Evolutionary conservation across 2,329 filamentous ascomycete genomes (phyloP).

Genomic region (Alternaria sp.): DNA sequence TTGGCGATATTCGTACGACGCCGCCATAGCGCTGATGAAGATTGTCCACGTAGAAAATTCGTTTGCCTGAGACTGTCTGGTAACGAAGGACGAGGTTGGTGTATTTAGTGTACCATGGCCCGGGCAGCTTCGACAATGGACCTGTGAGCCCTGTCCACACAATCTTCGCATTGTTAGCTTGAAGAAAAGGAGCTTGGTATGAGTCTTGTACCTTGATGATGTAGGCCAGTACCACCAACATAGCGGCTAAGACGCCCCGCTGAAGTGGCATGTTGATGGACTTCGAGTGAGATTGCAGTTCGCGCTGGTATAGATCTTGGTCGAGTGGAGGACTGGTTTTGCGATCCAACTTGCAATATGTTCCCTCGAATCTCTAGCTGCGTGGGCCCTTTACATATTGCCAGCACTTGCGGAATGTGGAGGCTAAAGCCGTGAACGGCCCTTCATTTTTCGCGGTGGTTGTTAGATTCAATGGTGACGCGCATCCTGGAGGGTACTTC

Average conservation of each 20-base stretch:
- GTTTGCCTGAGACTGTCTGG: constrained; percentile 44
- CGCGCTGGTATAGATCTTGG: too few species aligned
- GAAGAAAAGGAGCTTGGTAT: background rate
- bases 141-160: constrained; percentile 8
- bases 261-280: background rate
- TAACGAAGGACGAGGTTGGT: constrained; percentile 44
- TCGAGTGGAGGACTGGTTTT: background rate
- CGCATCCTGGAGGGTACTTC: background rate
- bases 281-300: background rate
- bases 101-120: constrained; percentile 38
- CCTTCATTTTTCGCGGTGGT: background rate
- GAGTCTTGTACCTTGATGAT: background rate
- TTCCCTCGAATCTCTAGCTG: background rate
- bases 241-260: background rate
- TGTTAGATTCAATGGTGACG: background rate
- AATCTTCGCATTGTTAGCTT: background rate
- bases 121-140: constrained; percentile 28
- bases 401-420: background rate
- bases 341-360: background rate
- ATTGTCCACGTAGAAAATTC: constrained; percentile 48
- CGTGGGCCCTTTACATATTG: background rate
- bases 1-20: constrained; percentile 34
- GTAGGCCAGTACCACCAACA: background rate
- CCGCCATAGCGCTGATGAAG: constrained; percentile 43
- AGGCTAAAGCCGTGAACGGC: background rate